Conservation (phyloP, 2,329 filamentous ascomycete species). For the Torrubiella hemipterigena region DNA sequence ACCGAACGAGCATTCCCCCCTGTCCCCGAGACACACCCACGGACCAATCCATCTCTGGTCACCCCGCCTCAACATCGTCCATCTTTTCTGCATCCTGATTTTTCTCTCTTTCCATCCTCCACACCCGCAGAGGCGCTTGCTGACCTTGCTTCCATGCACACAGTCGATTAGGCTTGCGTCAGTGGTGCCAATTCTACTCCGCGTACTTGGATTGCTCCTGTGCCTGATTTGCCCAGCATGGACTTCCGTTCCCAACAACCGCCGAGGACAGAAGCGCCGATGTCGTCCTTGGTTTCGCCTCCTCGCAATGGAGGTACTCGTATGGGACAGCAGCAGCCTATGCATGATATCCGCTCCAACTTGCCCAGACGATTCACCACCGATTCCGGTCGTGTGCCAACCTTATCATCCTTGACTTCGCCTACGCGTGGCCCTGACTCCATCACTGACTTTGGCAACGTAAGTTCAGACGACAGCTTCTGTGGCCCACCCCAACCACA, state of each 20-base stretch:
- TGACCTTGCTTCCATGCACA: slow-evolving; percentile 22
- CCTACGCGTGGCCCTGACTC: slow-evolving; percentile 35
- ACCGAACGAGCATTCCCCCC: background rate
- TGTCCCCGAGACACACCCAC: slow-evolving; percentile 3
- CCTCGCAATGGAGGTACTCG: slow-evolving; percentile 53
- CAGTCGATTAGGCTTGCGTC: slow-evolving; percentile 18
- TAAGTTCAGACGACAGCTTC: slow-evolving; percentile 14
- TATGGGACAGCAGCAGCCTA: slow-evolving; percentile 41
- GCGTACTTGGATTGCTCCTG: slow-evolving; percentile 26
- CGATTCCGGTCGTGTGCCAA: slow-evolving; percentile 73
- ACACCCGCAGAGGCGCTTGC: slow-evolving; percentile 13
- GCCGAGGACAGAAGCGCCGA: slow-evolving; percentile 62
- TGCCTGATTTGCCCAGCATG: slow-evolving; percentile 36
- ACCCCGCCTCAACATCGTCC: slow-evolving; percentile 18
- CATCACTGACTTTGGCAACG: slow-evolving; percentile 34
- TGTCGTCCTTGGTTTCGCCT: slow-evolving; percentile 64
- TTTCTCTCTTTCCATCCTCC: slow-evolving; percentile 12
- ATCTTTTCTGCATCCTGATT: slow-evolving; percentile 14
- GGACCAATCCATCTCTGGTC: slow-evolving; percentile 12
- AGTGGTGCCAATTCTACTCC: slow-evolving; percentile 23
- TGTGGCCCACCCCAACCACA: background rate
- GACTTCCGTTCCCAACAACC: slow-evolving; percentile 72
- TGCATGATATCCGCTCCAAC: slow-evolving; percentile 61
- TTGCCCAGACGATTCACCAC: slow-evolving; percentile 90
- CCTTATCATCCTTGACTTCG: slow-evolving; percentile 50